Base-by-base conservation (phyloP, 176 grass and related monocot genomes). In the Hsuehochloa calcarea region DNA sequence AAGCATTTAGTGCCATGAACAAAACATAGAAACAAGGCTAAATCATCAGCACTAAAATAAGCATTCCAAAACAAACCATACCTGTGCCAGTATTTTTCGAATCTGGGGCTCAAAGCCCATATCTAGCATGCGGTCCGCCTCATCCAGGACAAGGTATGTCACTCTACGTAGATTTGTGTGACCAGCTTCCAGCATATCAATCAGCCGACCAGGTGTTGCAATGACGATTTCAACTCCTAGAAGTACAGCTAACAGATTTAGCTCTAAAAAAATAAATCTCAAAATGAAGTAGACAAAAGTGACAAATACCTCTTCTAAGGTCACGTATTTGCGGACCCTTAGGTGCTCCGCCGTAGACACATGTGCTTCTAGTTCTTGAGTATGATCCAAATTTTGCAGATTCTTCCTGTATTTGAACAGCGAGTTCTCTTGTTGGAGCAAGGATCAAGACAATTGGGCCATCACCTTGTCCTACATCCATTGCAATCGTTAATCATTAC, bases 51-150 rank as follows among this genome's bases (percentile, higher is more conserved):
- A 4, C 2, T 41, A 46, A 41, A 8, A 74, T 65, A 84, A 13
- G 5, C n/a, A 74, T 70, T 69, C 1, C 9, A 44, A 47, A 26
- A 71, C 3, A 54, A 55, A 80, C 34, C 84, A 78, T 91, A 96
- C 97, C 46, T 99, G 93, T 83, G 93, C 87, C 55, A 96, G 19
- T 68, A 99, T 99, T 90, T 99, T 99, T 17, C 88, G 87, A 75
- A 99, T 99, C 63, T 99, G 93, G 74, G 97, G 93, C 84, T 99
- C 97, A 80, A 99, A 99, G 5, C 97, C 93, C 93, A 99, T 99
- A 80, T 99, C 97, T 35, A 99, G 74, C 97, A 99, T 99, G 51
- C 93, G 90, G 79, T 99, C 93, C 45, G 97, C 93, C 88, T 99
- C 97, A 76, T 99, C 97, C 82, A 99, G 80, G 15, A 94, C 90